These are phyloP conservation scores for Linnemannia hyalina DNA, from an alignment of 192 early-diverging fungal genomes.

Conservation along the genomic window DNA sequence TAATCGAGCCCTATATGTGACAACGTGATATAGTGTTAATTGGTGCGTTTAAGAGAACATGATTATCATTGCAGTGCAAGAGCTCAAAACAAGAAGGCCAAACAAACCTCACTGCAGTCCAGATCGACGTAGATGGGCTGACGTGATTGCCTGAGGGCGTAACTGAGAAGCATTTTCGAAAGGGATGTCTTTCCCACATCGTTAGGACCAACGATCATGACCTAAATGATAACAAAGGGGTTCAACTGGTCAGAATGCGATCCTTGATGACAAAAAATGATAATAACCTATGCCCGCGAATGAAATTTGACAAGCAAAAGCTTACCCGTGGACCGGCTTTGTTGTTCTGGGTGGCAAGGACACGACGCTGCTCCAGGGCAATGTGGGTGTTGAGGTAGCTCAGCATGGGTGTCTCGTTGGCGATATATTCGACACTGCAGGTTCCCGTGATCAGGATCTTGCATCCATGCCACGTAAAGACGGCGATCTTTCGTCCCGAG, in stretches of 20 bases:
- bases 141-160: constrained; percentile 80
- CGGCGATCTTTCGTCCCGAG: constrained; percentile 84
- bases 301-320: neutral
- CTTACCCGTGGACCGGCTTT: constrained; percentile 64
- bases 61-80: neutral
- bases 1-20: constrained; percentile 73
- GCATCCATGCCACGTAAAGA: constrained; percentile 96
- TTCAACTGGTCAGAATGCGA: neutral
- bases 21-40: neutral
- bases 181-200: constrained; percentile 95
- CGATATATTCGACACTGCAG: constrained; percentile 86
- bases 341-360: constrained; percentile 57
- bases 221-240: constrained; percentile 41
- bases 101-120: constrained; percentile 80
- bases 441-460: constrained; percentile 69
- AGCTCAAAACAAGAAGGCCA: neutral
- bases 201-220: constrained; percentile 91
- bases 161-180: constrained; percentile 89
- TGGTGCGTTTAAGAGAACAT: neutral
- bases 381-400: constrained; percentile 91
- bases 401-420: constrained; percentile 97
- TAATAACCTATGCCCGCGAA: neutral
- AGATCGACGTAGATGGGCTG: constrained; percentile 88
- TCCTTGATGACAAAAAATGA: no score
- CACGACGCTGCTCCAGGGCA: constrained; percentile 84